Evolutionary conservation across 768 basidiomycete species (phyloP).

Genomic region (Piloderma croceum): DNA sequence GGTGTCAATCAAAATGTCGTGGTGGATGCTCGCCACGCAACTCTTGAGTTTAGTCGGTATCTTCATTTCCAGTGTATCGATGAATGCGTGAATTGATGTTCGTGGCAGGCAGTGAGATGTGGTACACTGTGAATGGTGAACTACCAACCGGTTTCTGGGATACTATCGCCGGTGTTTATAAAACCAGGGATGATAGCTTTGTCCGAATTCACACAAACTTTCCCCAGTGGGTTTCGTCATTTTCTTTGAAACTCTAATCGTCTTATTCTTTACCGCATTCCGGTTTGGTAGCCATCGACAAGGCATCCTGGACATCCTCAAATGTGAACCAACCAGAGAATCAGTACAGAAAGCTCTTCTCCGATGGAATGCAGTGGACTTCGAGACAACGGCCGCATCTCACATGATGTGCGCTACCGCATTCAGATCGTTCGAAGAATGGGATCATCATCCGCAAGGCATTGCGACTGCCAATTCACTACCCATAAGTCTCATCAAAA

Average conservation of each 20-base stretch:
- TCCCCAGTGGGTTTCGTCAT: conserved; percentile 41
- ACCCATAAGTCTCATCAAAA: conserved; percentile 40
- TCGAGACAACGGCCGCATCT: conserved; percentile 43
- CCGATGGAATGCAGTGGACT: conserved; percentile 38
- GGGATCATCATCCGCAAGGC: conserved; percentile 47
- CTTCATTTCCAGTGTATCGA: not conserved
- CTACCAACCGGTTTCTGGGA: conserved; percentile 38
- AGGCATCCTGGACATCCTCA: conserved; percentile 44
- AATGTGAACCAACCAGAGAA: conserved; percentile 28
- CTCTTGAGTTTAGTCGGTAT: conserved; percentile 46
- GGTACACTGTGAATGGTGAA: conserved; percentile 40
- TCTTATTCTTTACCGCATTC: not conserved
- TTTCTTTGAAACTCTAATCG: not conserved
- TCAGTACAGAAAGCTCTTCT: conserved; percentile 34
- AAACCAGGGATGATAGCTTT: conserved; percentile 43
- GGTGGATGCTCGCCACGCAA: conserved; percentile 53
- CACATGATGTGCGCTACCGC: conserved; percentile 46
- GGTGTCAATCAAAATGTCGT: conserved; percentile 41
- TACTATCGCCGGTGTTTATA: conserved; percentile 46
- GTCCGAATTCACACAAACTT: conserved; percentile 62
- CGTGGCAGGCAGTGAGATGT: conserved; percentile 50
- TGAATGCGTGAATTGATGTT: not conserved
- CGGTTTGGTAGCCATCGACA: conserved; percentile 52
- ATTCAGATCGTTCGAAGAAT: conserved; percentile 42
- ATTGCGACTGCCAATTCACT: conserved; percentile 32